Base-by-base conservation (phyloP, 2,329 filamentous ascomycete genomes). In the Huntiella savannae region DNA sequence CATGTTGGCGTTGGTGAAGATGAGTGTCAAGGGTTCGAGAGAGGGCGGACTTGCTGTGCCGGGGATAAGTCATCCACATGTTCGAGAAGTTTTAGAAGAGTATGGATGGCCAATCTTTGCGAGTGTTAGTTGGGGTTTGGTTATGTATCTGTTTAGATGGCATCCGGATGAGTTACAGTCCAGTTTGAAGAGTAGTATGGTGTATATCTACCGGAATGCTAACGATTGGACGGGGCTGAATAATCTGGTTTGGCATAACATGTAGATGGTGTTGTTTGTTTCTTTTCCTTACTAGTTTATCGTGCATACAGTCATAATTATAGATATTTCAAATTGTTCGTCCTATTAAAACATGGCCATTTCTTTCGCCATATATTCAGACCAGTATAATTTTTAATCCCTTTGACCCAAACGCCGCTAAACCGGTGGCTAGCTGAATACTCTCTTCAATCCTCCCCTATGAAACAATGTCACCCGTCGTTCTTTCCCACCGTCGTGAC, bases 141-240 rank as follows among this genome's bases (percentile, higher is more conserved):
- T 98, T 52, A 98, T 98, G 91, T 85, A 88, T 65, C 63, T 98
- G 51, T 98, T 95, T 68, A 75, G 82, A 55, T 83, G 82, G 73
- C 79, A 96, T 65, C 86, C 91, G 4, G 84, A 92, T 56, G 84
- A 82, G 48, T 72, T 98, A 58, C 91, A 95, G 70, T 76, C 79
- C 50, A 95, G 87, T 61, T 64, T 98, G 68, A 74, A 85, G 60
- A 87, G 78, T 63, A 95, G 86, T 66, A 98, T 98, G 91, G 83
- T 76, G 55, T 98, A 98, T 59, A 94, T 98, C 68, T 98, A 88
- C 60, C 71, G 76, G 49, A 82, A 96, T 61, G 85, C 82, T 52
- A 82, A 95, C 57, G 71, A 82, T 49, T 98, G 88, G 85, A 82
- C 93, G 58, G 82, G 79, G 35, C 67, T 94, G 58, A 68, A 80